phyloP scores from a whole-genome alignment of 805 yeast genomes.

The Maudiozyma serrabonitensis region DNA sequence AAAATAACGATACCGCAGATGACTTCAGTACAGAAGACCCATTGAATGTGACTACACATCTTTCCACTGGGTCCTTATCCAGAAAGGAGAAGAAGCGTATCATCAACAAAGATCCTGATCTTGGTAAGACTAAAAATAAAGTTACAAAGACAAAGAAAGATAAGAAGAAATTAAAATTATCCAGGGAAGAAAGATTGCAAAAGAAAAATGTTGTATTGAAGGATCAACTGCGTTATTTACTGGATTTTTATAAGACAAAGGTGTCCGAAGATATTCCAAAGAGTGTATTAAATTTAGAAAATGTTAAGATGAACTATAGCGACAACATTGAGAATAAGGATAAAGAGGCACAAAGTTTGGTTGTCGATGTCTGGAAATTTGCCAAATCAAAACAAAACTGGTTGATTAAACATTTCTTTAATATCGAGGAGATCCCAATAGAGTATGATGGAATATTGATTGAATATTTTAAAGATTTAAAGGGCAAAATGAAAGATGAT shows the following conservation, averaged over 20 bases:
- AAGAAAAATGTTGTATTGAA: conserved; percentile 21
- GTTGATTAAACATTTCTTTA: conserved; percentile 27
- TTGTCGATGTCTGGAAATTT: conserved; percentile 29
- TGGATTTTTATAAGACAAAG: conserved; percentile 25
- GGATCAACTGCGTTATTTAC: conserved; percentile 28
- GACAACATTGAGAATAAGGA: conserved; percentile 6
- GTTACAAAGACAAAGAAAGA: conserved; percentile 12
- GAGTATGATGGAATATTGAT: conserved; percentile 21
- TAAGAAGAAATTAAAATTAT: conserved; percentile 20
- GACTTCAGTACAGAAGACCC: conserved; percentile 20
- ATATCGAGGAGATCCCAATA: conserved; percentile 19
- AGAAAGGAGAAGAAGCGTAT: conserved; percentile 25
- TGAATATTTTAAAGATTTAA: conserved; percentile 23
- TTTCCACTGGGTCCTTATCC: conserved; percentile 26
- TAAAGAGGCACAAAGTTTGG: conserved; percentile 5
- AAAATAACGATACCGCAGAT: conserved; percentile 4
- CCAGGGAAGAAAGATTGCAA: conserved; percentile 19
- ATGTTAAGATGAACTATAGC: conserved; percentile 16
- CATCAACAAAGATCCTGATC: conserved; percentile 9
- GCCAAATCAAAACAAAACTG: conserved; percentile 31
- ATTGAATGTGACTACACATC: conserved; percentile 29
- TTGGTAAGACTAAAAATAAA: conserved; percentile 8
- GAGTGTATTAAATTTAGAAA: conserved; percentile 11
- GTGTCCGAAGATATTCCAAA: conserved; percentile 19
- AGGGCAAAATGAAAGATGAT: conserved; percentile 17